Evolutionary conservation across 257 asterid species (phyloP).

Genomic region (Echites panduratus): DNA sequence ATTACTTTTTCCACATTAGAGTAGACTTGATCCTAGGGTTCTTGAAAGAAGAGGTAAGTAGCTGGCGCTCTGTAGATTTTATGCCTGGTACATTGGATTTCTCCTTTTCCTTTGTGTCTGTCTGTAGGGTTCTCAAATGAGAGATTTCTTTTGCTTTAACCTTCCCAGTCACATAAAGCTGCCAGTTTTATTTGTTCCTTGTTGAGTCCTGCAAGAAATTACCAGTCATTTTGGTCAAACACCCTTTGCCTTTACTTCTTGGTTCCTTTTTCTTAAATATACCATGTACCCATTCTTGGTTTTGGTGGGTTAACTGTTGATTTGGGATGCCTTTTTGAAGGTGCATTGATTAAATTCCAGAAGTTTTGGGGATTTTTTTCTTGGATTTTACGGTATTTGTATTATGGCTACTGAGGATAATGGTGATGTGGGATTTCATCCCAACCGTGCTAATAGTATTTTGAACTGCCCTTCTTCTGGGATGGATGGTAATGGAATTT

Average conservation of each 20-base stretch:
- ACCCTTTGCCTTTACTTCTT: slow-evolving; percentile 38
- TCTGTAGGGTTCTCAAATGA: slow-evolving; percentile 44
- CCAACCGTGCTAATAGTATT: slow-evolving; percentile 16
- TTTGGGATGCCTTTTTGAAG: slow-evolving; percentile 15
- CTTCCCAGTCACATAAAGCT: slow-evolving; percentile 67
- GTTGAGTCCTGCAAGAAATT: slow-evolving; percentile 70
- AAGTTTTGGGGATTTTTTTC: slow-evolving; percentile 14
- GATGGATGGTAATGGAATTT: not conserved
- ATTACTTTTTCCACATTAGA: slow-evolving; percentile 35
- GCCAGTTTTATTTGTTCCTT: slow-evolving; percentile 77
- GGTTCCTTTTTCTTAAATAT: slow-evolving; percentile 23
- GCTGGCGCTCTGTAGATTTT: slow-evolving; percentile 37
- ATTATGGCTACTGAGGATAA: slow-evolving; percentile 52
- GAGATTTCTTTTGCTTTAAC: slow-evolving; percentile 61
- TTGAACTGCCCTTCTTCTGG: slow-evolving; percentile 34
- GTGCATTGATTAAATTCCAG: slow-evolving; percentile 26
- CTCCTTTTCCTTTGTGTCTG: slow-evolving; percentile 43
- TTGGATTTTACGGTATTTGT: slow-evolving; percentile 12
- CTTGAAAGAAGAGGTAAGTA: slow-evolving; percentile 33
- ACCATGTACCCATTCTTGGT: slow-evolving; percentile 21
- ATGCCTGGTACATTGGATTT: slow-evolving; percentile 50
- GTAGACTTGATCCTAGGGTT: slow-evolving; percentile 50
- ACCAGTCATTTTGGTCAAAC: slow-evolving; percentile 51
- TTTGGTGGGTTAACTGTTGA: slow-evolving; percentile 23
- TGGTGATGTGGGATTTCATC: slow-evolving; percentile 41